These are phyloP conservation scores for Tricholoma sp. DNA, from an alignment of 768 basidiomycete genomes.

Conservation along the genomic window DNA sequence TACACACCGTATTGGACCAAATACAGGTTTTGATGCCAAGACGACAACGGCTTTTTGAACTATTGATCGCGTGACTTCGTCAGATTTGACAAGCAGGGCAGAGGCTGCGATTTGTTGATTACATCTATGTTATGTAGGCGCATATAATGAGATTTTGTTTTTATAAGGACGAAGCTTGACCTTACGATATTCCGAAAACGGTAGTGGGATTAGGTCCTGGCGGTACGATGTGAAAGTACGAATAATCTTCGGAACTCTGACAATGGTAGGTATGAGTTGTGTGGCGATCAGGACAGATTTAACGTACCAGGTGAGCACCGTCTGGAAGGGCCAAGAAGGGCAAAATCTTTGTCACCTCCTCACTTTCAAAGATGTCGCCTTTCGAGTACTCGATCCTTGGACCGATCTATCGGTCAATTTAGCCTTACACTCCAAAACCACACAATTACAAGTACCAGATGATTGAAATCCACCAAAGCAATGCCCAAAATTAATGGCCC, in stretches of 20 bases:
- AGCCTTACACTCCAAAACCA: slow-evolving; percentile 7
- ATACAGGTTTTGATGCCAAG: slow-evolving; percentile 83
- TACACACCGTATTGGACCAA: slow-evolving; percentile 83
- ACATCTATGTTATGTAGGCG: slow-evolving; percentile 45
- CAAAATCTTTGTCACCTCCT: slow-evolving; percentile 77
- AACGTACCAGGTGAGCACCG: slow-evolving; percentile 86
- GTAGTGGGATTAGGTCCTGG: slow-evolving; percentile 67
- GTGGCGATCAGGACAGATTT: slow-evolving; percentile 1
- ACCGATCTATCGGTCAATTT: slow-evolving; percentile 58
- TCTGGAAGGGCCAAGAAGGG: slow-evolving; percentile 97
- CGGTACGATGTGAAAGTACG: slow-evolving; percentile 90
- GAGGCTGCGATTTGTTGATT: slow-evolving; percentile 91
- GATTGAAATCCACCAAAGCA: slow-evolving; percentile 93
- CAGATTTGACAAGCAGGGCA: slow-evolving; percentile 67
- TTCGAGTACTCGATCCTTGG: slow-evolving; percentile 84
- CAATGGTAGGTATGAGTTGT: slow-evolving; percentile 4
- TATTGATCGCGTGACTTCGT: slow-evolving; percentile 90
- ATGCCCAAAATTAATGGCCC: slow-evolving; percentile 75
- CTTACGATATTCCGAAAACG: slow-evolving; percentile 94
- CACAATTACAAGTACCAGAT: slow-evolving; percentile 56
- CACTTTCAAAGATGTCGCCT: slow-evolving; percentile 78
- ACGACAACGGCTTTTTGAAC: slow-evolving; percentile 99
- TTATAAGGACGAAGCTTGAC: neutral
- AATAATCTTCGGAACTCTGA: slow-evolving; percentile 89
- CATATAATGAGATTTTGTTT: neutral